Evolutionary conservation across 2,329 filamentous ascomycete species (phyloP).

Genomic region (Microdochium paspali): DNA sequence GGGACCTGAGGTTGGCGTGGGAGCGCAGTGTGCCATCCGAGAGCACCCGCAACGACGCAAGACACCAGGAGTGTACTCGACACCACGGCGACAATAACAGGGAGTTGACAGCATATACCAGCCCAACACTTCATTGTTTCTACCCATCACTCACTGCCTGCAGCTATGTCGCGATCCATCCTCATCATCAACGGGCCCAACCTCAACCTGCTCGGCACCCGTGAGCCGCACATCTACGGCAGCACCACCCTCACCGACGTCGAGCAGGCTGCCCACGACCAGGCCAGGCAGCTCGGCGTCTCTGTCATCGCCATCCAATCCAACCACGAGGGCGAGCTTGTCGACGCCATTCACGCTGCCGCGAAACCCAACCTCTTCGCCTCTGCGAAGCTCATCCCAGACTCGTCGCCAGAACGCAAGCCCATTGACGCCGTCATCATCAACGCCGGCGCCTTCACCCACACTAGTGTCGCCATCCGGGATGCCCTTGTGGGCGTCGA

Average conservation of each 20-base stretch:
- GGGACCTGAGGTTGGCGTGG: too few relatives aligned
- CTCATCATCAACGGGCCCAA: conserved; percentile 77
- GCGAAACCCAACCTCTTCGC: conserved; percentile 23
- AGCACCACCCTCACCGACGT: conserved; percentile 58
- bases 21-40: too few relatives aligned
- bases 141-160: not conserved
- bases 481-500: conserved; percentile 61
- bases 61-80: too few relatives aligned
- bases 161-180: conserved; percentile 30
- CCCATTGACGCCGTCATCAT: conserved; percentile 58
- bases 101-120: too few relatives aligned
- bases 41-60: too few relatives aligned
- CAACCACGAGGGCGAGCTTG: conserved; percentile 67
- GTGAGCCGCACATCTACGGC: conserved; percentile 68
- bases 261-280: conserved; percentile 33
- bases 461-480: conserved; percentile 67
- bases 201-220: conserved; percentile 67
- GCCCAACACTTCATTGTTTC: too few relatives aligned
- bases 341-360: conserved; percentile 65
- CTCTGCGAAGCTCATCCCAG: not conserved
- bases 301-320: conserved; percentile 58
- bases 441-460: conserved; percentile 67
- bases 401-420: conserved; percentile 1
- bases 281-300: conserved; percentile 36
- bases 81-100: too few relatives aligned